These are phyloP conservation scores for Stagonosporopsis vannaccii DNA, from an alignment of 2,329 filamentous ascomycete species.

Conservation along the genomic window DNA sequence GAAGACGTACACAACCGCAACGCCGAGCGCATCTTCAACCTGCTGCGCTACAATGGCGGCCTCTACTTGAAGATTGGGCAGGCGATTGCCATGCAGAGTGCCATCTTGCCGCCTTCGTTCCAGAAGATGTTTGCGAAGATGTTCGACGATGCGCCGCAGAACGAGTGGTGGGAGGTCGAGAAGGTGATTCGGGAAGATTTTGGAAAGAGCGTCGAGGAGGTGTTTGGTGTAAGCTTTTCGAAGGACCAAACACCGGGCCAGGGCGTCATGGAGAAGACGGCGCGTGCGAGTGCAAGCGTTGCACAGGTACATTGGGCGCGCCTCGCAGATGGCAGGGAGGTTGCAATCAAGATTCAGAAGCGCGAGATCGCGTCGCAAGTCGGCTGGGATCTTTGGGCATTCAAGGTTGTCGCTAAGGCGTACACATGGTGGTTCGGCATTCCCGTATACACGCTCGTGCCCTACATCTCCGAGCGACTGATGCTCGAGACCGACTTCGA, in stretches of 20 bases:
- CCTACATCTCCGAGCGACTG: slow-evolving; percentile 91
- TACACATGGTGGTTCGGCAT: slow-evolving; percentile 91
- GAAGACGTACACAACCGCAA: slow-evolving; percentile 82
- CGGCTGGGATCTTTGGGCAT: slow-evolving; percentile 93
- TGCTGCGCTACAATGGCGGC: slow-evolving; percentile 87
- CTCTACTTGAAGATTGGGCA: slow-evolving; percentile 98
- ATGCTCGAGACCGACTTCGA: slow-evolving; percentile 93
- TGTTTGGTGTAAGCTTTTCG: slow-evolving; percentile 87
- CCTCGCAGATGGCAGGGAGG: slow-evolving; percentile 83
- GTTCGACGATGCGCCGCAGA: slow-evolving; percentile 98
- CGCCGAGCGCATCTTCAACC: slow-evolving; percentile 80
- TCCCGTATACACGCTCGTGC: slow-evolving; percentile 89
- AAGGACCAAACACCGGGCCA: slow-evolving; percentile 62
- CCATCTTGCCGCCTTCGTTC: slow-evolving; percentile 90
- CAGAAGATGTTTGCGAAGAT: slow-evolving; percentile 95
- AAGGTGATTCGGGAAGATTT: slow-evolving; percentile 88
- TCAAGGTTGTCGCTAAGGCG: slow-evolving; percentile 83
- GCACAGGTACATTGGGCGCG: slow-evolving; percentile 97
- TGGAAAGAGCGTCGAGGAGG: slow-evolving; percentile 81
- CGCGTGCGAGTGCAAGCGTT: slow-evolving; percentile 84
- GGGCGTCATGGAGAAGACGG: slow-evolving; percentile 74
- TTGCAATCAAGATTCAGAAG: slow-evolving; percentile 97
- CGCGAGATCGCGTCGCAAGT: slow-evolving; percentile 90
- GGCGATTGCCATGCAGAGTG: slow-evolving; percentile 97
- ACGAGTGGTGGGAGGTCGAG: slow-evolving; percentile 85